Evolutionary conservation across 2,329 filamentous ascomycete species (phyloP).

Genomic region (Penicillium sp.): DNA sequence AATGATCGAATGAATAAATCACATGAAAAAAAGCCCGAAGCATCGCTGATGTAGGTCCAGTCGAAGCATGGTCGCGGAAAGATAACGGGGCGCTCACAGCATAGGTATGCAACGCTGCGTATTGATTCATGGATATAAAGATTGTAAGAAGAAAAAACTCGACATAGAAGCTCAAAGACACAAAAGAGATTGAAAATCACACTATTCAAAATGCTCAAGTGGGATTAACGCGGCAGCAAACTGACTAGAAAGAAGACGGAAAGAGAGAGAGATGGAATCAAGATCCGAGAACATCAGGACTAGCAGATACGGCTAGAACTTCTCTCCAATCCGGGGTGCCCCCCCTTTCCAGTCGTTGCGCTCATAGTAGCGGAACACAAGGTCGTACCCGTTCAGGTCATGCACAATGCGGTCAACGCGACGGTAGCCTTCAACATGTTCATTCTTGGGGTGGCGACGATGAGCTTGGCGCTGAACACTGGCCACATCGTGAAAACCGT

Average conservation of each 20-base stretch:
- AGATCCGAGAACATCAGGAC: slow-evolving; percentile 2
- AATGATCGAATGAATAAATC: slow-evolving; percentile 10
- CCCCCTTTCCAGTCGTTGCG: slow-evolving; percentile 74
- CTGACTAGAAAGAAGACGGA: slow-evolving; percentile 15
- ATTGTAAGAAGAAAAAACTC: slow-evolving; percentile 9
- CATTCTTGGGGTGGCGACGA: slow-evolving; percentile 58
- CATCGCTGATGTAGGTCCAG: slow-evolving; percentile 9
- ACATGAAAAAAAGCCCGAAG: slow-evolving; percentile 9
- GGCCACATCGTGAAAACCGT: slow-evolving; percentile 36
- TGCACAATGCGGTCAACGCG: slow-evolving; percentile 93
- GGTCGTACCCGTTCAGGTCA: slow-evolving; percentile 93
- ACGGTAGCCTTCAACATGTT: slow-evolving; percentile 79
- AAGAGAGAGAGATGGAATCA: too few relatives aligned
- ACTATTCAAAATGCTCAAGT: slow-evolving; percentile 5
- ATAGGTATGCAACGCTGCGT: slow-evolving; percentile 23
- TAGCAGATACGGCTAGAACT: slow-evolving; percentile 19
- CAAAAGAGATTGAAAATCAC: slow-evolving; percentile 1
- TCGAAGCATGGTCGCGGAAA: slow-evolving; percentile 9
- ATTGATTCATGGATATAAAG: slow-evolving; percentile 17
- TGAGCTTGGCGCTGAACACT: slow-evolving; percentile 44
- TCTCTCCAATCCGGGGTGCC: slow-evolving; percentile 60
- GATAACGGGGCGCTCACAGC: slow-evolving; percentile 19
- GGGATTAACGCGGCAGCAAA: slow-evolving; percentile 8
- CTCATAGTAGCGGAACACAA: slow-evolving; percentile 96
- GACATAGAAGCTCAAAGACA: slow-evolving; percentile 1